phyloP scores from a whole-genome alignment of 2,329 filamentous ascomycete genomes.

The Phoma sp. region DNA sequence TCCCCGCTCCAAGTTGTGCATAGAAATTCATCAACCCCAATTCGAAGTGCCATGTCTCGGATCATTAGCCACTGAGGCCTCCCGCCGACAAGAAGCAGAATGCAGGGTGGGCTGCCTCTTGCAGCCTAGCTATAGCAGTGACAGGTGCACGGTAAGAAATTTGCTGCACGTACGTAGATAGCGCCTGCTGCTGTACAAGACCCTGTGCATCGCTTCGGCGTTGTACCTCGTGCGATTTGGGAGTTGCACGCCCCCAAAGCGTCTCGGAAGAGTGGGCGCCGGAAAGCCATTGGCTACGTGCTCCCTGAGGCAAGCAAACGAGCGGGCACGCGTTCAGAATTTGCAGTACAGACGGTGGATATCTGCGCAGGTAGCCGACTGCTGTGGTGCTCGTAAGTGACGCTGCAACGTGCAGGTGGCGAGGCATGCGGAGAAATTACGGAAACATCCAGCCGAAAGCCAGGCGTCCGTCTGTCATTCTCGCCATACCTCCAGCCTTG shows the following conservation, averaged over 20 bases:
- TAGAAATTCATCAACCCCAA: neutral
- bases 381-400: conserved; percentile 18
- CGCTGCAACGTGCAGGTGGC: conserved; percentile 20
- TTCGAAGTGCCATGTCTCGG: neutral
- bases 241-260: conserved; percentile 14
- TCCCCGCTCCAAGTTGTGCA: neutral
- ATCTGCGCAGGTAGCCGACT: conserved; percentile 14
- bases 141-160: conserved; percentile 7
- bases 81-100: neutral
- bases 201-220: conserved; percentile 14
- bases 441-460: neutral
- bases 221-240: conserved; percentile 16
- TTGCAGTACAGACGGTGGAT: conserved; percentile 11
- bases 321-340: neutral
- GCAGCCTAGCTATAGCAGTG: neutral
- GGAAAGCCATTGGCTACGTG: conserved; percentile 18
- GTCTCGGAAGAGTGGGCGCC: conserved; percentile 1
- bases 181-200: conserved; percentile 25
- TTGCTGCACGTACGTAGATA: conserved; percentile 6
- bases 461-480: neutral
- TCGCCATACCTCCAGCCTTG: neutral
- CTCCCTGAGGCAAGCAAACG: conserved; percentile 1
- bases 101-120: neutral
- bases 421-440: neutral
- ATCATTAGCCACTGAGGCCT: neutral